Evolutionary conservation across 2,329 filamentous ascomycete genomes (phyloP), one percentile per base, ranked within the genome.

Genomic region (Escovopsis weberi): DNA sequence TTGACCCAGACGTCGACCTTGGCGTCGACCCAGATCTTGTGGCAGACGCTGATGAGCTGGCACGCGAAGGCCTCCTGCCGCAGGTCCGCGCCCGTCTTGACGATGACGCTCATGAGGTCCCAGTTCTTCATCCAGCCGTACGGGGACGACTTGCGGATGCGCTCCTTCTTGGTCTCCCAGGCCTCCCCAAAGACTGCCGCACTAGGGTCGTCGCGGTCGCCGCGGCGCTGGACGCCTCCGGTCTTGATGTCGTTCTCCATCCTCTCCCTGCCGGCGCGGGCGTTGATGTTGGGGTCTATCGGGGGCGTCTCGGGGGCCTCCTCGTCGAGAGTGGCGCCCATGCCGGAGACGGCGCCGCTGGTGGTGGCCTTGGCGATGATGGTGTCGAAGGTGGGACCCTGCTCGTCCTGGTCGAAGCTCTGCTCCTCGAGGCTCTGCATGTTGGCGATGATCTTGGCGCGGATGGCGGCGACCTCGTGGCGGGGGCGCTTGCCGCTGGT

Each of bases 181-280:
- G 85, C 85, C 61, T 91, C 85, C 45, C 85, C 85, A 60, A 91
- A 89, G 5, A 85, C 85, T 9, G 85, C 85, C 33, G 85, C 85
- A 53, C 83, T 88, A 36, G 85, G 85, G 56, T 91, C 85, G 54
- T 91, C 85, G 33, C 85, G 78, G 58, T 91, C 85, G 32, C 83
- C 83, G 55, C 84, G 82, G 41, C 82, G 75, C 55, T 84, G 81
- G 12, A 91, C 78, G 43, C 85, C 85, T 48, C 83, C 85, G 12
- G 85, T 91, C 65, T 87, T 89, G 59, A 86, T 75, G 57, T 91
- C 85, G 56, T 91, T 91, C 58, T 91, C 85, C 85, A 91, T 91
- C 44, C 85, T 74, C 43, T 84, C 85, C 42, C 82, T 78, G 45
- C 85, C 85, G 9, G 83, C 83, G 45, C 76, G 82, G 12, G 78